Evolutionary conservation across 169 alveolate genomes (phyloP).

Genomic region (Toxoplasma gondii): DNA sequence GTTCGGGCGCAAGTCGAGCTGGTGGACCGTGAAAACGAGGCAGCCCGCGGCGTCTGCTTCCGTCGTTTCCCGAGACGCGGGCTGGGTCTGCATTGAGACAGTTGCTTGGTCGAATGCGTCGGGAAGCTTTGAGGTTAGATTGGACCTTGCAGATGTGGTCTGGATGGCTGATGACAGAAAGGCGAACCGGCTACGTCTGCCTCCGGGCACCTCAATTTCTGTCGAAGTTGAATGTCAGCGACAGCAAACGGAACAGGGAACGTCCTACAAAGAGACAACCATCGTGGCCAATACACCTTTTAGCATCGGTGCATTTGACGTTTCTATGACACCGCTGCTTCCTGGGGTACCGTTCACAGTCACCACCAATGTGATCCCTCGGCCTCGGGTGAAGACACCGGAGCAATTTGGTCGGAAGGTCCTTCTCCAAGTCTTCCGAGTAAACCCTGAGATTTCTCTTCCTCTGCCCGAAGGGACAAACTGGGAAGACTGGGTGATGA

Average conservation of each 20-base stretch:
- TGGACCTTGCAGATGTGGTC: neutral
- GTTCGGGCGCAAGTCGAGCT: neutral
- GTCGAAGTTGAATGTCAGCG: conserved; percentile 16
- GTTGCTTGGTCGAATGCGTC: neutral
- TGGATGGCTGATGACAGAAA: neutral
- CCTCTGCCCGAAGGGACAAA: neutral
- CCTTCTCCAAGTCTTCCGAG: neutral
- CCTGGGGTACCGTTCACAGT: conserved; percentile 19
- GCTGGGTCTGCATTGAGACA: neutral
- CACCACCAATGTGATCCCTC: neutral
- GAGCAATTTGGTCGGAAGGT: neutral
- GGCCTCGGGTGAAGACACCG: neutral
- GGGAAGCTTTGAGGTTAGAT: neutral
- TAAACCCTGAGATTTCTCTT: neutral
- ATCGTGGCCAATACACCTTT: neutral
- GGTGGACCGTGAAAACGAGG: neutral
- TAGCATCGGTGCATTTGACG: neutral
- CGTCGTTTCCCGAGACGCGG: neutral
- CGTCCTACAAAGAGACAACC: neutral
- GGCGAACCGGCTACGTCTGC: neutral
- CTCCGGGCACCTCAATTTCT: neutral
- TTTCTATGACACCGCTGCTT: neutral
- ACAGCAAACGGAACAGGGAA: neutral
- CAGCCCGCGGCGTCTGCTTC: neutral
- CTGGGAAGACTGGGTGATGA: neutral